Evolutionary conservation across 108 stramenopile species (phyloP), one percentile per base, ranked within the genome.

Genomic region (Seminavis robusta): DNA sequence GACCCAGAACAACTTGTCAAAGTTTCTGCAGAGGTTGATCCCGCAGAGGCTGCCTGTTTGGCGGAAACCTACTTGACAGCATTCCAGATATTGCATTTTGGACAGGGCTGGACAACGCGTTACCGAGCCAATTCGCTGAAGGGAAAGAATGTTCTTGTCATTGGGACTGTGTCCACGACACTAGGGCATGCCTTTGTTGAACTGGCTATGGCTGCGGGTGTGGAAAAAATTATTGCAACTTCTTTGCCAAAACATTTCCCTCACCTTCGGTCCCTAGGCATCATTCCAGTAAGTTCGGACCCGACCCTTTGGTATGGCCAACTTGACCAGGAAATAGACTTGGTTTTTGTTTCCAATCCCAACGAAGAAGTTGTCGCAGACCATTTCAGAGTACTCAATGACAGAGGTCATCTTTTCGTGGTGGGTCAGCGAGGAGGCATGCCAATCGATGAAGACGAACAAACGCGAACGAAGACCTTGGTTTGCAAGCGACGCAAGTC

Each of bases 1-100:
- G 65, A 74, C 33, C 77, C 73, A 0, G 55, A 52, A 13, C 52
- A 80, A 19, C 55, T 88, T 21, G 65, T 83, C 45, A 80, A 83
- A 48, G 74, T 87, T 27, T 69, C 86, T 1, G 36, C 47, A 13
- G 74, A 54, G 8, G 38, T 79, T 1, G 73, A 79, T 58, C 69
- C 73, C 6, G 69, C 73, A 3, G 46, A 71, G 31, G 78, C 59
- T 13, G 73, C 56, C 0, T 71, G 69, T 46, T 51, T 79, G 36
- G 26, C 63, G 3, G 68, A 74, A 31, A 71, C 52, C 1, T 79
- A 79, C 39, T 38, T 74, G 17, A 21, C 69, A 5, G 78, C 73
- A 1, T 79, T 74, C 40, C 78, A 79, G 52, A 36, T 54, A 33
- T 61, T 79, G n/a, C 69, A 69, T 47, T 55, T 39, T 29, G 69